Evolutionary conservation across 306 rosid species (phyloP).

Genomic region (Senna siamea): DNA sequence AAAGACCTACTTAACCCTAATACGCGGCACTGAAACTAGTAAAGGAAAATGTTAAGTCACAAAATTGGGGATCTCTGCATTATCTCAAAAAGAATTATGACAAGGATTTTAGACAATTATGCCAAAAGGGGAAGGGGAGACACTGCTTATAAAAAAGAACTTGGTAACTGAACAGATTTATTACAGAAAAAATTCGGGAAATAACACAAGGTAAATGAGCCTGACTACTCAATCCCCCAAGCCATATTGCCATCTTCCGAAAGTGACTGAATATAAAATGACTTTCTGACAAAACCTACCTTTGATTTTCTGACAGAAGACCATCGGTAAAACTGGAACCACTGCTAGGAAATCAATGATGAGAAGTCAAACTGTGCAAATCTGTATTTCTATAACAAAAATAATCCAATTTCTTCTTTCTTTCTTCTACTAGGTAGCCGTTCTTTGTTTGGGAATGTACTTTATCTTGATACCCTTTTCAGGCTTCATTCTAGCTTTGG

Average conservation of each 20-base stretch:
- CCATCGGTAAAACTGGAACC: constrained; percentile 79
- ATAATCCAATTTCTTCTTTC: constrained; percentile 47
- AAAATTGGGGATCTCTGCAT: background rate
- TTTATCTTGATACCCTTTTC: constrained; percentile 63
- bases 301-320: constrained; percentile 69
- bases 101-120: constrained; percentile 35
- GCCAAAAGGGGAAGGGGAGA: background rate
- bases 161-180: constrained; percentile 33
- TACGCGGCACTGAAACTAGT: too few relatives aligned
- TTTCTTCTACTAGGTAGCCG: constrained; percentile 46
- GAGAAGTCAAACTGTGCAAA: constrained; percentile 60
- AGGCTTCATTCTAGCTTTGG: constrained; percentile 57
- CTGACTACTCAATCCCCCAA: constrained; percentile 50
- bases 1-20: too few relatives aligned
- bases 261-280: constrained; percentile 49
- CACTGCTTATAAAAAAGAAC: background rate
- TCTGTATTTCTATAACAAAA: constrained; percentile 54
- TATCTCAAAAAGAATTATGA: constrained; percentile 23
- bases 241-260: constrained; percentile 33
- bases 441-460: constrained; percentile 73
- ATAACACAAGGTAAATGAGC: constrained; percentile 26
- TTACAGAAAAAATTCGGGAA: constrained; percentile 38
- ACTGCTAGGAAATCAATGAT: constrained; percentile 58
- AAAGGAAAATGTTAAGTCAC: background rate
- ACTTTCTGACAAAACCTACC: constrained; percentile 62